Base-by-base conservation (phyloP, 2,329 filamentous ascomycete species). In the Colletotrichum sp. region DNA sequence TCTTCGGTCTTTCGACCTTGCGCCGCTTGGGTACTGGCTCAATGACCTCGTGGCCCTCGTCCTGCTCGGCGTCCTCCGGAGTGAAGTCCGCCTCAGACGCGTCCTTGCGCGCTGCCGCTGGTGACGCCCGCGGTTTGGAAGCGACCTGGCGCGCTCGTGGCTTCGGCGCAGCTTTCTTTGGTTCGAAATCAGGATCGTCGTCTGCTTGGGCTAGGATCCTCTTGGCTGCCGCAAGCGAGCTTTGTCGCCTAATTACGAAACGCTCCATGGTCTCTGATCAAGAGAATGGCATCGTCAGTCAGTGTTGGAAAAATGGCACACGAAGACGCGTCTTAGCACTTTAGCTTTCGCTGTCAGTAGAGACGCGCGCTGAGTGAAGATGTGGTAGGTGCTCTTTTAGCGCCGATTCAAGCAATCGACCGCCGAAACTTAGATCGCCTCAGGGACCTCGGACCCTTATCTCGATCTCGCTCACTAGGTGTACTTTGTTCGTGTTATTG, bases 201-300 rank as follows among this genome's bases (percentile, higher is more conserved):
- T 69, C 72, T 15, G 29, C 72, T 32, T 78, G 77, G 3, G 72
- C 55, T 4, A 69, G 22, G 2, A 78, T 76, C 3, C 61, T 77
- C 36, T 68, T 70, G 2, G 76, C 72, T 22, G 77, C 77, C 8
- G 76, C 76, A 19, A 78, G 66, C 27, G 77, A 78, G 25, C 75
- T 77, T 25, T 76, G 73, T 39, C 73, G 73, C n/a, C 73, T 64
- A 8, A 64, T 36, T 27, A 69, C 34, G 36, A 39, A 32, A 7
- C 73, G 73, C 29, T 76, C 63, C 73, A 73, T 76, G 30, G 29
- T 49, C 16, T 49, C n/a, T 49, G 19, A 13, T 49, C n/a, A 49
- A 7, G n/a, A 49, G 2, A 13, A 22, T 7, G 44, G 44, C n/a
- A 49, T 22, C 15, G 15, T 36, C n/a, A 49, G 15, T 36, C n/a